A percentile compares a stretch with the other conserved stretches of the same genome.
These are phyloP conservation scores for Chlorella vulgaris DNA, from an alignment of 139 green algal species.

Conservation along the genomic window DNA sequence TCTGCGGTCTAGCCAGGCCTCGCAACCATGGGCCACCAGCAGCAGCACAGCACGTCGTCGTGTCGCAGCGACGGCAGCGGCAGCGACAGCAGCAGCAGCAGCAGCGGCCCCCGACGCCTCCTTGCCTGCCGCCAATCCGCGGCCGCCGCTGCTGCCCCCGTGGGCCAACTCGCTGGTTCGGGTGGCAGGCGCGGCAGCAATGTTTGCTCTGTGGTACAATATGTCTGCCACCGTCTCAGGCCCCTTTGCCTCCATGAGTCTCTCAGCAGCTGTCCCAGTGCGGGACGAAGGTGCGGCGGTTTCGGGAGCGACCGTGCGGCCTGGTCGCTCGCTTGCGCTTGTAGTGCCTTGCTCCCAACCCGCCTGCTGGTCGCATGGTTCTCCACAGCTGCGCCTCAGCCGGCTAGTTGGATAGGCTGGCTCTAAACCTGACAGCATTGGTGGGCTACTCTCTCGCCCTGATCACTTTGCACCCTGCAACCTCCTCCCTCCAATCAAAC, in stretches of 20 bases:
- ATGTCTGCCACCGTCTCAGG: neutral
- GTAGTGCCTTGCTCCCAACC: neutral
- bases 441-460: neutral
- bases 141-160: conserved; percentile 9
- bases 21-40: too few relatives aligned
- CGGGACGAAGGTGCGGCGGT: conserved; percentile 11
- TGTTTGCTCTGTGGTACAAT: conserved; percentile 25
- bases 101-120: too few relatives aligned
- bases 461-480: neutral
- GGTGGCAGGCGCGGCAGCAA: neutral
- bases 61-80: too few relatives aligned
- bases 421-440: neutral
- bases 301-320: neutral
- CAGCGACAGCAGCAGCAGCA: too few relatives aligned
- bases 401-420: neutral
- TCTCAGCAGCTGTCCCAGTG: neutral
- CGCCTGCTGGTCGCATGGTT: too few relatives aligned
- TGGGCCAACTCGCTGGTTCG: neutral
- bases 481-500: neutral
- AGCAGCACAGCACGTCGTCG: too few relatives aligned
- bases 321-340: neutral
- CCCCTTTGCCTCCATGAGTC: conserved; percentile 21
- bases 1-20: too few relatives aligned
- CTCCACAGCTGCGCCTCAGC: neutral
- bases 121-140: neutral